Base-by-base conservation (phyloP, 2,329 filamentous ascomycete species). In the Hypocrella siamensis region DNA sequence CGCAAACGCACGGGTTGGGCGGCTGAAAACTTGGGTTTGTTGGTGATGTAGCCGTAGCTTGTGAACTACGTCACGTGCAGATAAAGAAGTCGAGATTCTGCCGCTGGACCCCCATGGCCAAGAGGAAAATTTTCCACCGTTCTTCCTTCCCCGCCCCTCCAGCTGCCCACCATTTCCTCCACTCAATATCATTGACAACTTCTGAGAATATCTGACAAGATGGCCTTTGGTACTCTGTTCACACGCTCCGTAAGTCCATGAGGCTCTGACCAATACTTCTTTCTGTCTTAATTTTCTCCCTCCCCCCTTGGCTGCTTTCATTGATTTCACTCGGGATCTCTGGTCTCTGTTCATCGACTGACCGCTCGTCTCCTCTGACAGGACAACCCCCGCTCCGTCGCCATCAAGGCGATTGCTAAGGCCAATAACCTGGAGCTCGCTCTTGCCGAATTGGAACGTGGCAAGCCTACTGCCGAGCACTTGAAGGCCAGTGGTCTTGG, bases 141-240 rank as follows among this genome's bases (percentile, higher is more conserved):
- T n/a, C n/a, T n/a, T n/a, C n/a, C n/a, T n/a, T n/a, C n/a, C n/a
- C n/a, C n/a, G n/a, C n/a, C n/a, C n/a, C n/a, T n/a, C n/a, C n/a
- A n/a, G n/a, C n/a, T n/a, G n/a, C n/a, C n/a, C n/a, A n/a, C n/a
- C n/a, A n/a, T n/a, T n/a, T n/a, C n/a, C n/a, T n/a, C n/a, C n/a
- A n/a, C n/a, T n/a, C n/a, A n/a, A n/a, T n/a, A n/a, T n/a, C n/a
- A n/a, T n/a, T n/a, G n/a, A n/a, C n/a, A n/a, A n/a, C n/a, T n/a
- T n/a, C n/a, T n/a, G 17, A 27, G 17, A 32, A 33, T 17, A 42
- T 44, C 49, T 54, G 52, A 57, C 67, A 83, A 72, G 60, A 92
- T 93, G 80, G 71, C 82, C 57, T 96, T 98, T 74, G 90, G 90
- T 67, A 98, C 93, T 71, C 75, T 98, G 55, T 96, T 90, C 75